Conservation (phyloP, 2,329 filamentous ascomycete genomes). For the Harringtonia lauricola region DNA sequence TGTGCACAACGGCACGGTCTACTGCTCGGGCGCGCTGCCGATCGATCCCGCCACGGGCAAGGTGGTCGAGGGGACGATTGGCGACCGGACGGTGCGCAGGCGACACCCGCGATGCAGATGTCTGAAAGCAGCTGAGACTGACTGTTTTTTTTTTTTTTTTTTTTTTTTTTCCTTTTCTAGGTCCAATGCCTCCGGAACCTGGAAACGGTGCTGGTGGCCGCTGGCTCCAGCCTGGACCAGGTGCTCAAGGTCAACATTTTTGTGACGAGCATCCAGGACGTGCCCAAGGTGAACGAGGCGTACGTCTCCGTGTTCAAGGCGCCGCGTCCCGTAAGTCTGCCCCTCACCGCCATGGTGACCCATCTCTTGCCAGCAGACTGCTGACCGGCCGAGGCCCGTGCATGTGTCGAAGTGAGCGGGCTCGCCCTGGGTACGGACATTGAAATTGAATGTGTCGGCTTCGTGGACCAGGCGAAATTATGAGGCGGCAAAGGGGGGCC, state of each 20-base stretch:
- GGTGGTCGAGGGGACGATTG: constrained; percentile 3
- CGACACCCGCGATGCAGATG: too few species aligned
- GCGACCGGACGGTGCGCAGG: constrained; percentile 3
- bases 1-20: constrained; percentile 3
- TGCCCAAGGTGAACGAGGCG: constrained; percentile 1
- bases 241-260: constrained; percentile 91
- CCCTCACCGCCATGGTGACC: background rate
- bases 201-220: constrained; percentile 69
- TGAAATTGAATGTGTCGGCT: constrained; percentile 1
- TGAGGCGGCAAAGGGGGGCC: too few species aligned
- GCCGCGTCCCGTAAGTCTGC: constrained; percentile 1
- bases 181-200: constrained; percentile 58
- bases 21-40: constrained; percentile 2
- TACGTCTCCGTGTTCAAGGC: background rate
- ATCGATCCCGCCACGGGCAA: background rate
- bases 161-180: background rate
- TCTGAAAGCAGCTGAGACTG: background rate
- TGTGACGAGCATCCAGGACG: constrained; percentile 61
- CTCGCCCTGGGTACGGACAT: constrained; percentile 3
- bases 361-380: background rate
- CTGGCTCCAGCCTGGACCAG: constrained; percentile 64
- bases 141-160: too few species aligned
- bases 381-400: constrained; percentile 1
- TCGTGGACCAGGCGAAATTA: background rate
- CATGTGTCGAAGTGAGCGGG: constrained; percentile 2